phyloP scores from a whole-genome alignment of 805 yeast genomes.

The Scheffersomyces stipitis region DNA sequence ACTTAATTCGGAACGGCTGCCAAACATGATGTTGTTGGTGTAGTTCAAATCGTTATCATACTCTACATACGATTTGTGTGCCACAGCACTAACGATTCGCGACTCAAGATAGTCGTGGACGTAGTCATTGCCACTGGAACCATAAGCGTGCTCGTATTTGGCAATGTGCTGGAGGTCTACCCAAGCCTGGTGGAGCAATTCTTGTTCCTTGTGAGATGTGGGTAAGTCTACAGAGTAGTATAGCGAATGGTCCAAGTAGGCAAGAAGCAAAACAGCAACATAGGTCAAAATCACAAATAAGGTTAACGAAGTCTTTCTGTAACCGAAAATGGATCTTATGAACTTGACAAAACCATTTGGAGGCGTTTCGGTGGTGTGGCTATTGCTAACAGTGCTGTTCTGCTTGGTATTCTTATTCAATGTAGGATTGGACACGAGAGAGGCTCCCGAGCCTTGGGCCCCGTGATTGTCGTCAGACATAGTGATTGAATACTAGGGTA shows the following conservation, averaged over 20 bases:
- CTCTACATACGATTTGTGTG: slow-evolving; percentile 29
- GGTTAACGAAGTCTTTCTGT: slow-evolving; percentile 70
- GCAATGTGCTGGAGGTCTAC: slow-evolving; percentile 69
- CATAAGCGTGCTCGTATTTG: slow-evolving; percentile 69
- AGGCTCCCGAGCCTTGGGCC: no score
- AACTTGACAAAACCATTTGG: slow-evolving; percentile 23
- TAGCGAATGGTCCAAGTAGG: slow-evolving; percentile 37
- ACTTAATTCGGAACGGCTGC: slow-evolving; percentile 44
- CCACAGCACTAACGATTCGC: slow-evolving; percentile 30
- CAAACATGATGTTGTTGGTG: slow-evolving; percentile 49
- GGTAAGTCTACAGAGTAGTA: slow-evolving; percentile 45
- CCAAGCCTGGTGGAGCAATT: slow-evolving; percentile 56
- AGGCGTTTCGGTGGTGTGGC: neutral
- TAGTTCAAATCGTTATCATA: slow-evolving; percentile 41
- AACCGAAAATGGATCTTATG: slow-evolving; percentile 57
- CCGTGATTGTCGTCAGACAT: no score
- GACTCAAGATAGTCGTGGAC: slow-evolving; percentile 67
- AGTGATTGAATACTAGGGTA: no score
- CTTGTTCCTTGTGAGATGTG: slow-evolving; percentile 33
- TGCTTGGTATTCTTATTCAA: no score
- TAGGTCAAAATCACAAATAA: slow-evolving; percentile 52
- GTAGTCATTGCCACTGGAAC: slow-evolving; percentile 70
- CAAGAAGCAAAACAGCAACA: slow-evolving; percentile 37
- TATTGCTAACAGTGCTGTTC: no score
- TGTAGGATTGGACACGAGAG: no score